Base-by-base conservation (phyloP, 768 basidiomycete genomes). In the Mycena crocata region DNA sequence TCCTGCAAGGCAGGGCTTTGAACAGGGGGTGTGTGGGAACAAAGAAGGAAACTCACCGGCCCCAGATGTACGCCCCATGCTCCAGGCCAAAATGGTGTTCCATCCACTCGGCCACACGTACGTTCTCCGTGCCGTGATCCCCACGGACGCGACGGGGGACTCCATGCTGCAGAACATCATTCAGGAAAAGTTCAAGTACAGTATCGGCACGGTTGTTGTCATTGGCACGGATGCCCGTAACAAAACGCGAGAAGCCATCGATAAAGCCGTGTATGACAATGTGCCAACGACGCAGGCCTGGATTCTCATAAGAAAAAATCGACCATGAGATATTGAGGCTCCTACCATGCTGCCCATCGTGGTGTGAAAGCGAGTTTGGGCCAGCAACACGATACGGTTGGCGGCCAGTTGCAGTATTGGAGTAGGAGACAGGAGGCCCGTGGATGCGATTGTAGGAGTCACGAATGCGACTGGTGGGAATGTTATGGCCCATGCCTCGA, bases 41-140 rank as follows among this genome's bases (percentile, higher is more conserved):
- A 2, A 24, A 2, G 46, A 28, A 14, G 5, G 13, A 4, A 51
- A 34, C 49, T 21, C 62, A 82, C 78, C 69, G 45, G 24, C 80
- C 81, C 73, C 73, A 81, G n/a, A 82, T 81, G 57, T 81, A 83
- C 2, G 79, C 81, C 0, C 76, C 77, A 10, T 73, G 54, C n/a
- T 49, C 37, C 8, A n/a, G 13, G 2, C 78, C 76, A 5, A 44
- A 31, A 15, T 32, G 42, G 12, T 50, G 10, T 34, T 76, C 73
- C 75, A 80, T 81, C 59, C 58, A 75, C 34, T 71, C 69, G 8
- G 80, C 78, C n/a, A 83, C 77, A 14, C 69, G 57, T 1, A 81
- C 31, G 66, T 84, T 83, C 68, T 82, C 81, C 14, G 71, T 68
- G 2, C 84, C 82, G 73, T 81, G 79, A 63, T 85, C 82, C 4